phyloP scores from a whole-genome alignment of 1,139 yeast species.

The Debaryomyces sp. region DNA sequence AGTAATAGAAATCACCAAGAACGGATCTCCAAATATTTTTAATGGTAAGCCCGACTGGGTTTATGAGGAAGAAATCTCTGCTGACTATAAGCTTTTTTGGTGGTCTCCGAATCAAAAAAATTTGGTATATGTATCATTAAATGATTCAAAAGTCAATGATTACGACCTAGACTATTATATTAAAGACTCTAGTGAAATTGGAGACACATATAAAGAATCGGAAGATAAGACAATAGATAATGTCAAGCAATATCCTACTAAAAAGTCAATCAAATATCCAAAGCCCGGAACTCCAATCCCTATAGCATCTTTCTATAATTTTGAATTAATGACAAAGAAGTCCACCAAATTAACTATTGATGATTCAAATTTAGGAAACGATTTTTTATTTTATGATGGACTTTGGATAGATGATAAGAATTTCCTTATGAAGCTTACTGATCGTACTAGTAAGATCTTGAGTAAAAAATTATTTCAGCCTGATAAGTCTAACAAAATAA shows the following conservation, averaged over 20 bases:
- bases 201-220: conserved; percentile 25
- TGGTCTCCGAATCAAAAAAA: conserved; percentile 79
- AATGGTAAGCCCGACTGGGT: conserved; percentile 97
- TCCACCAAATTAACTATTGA: conserved; percentile 23
- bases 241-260: conserved; percentile 58
- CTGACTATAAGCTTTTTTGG: conserved; percentile 72
- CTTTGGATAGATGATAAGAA: conserved; percentile 63
- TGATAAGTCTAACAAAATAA: conserved; percentile 17
- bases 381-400: conserved; percentile 68
- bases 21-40: conserved; percentile 66
- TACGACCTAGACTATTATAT: conserved; percentile 68
- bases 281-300: conserved; percentile 87
- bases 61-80: conserved; percentile 88
- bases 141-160: conserved; percentile 71
- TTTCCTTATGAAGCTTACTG: conserved; percentile 67
- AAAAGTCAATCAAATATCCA: conserved; percentile 68
- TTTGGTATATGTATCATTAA: conserved; percentile 64
- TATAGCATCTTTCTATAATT: conserved; percentile 46
- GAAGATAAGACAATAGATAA: conserved; percentile 18
- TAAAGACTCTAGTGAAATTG: conserved; percentile 36
- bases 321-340: conserved; percentile 33
- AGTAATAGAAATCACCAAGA: conserved; percentile 56
- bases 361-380: conserved; percentile 41
- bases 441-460: conserved; percentile 66
- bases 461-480: conserved; percentile 55